phyloP scores from a whole-genome alignment of 768 basidiomycete genomes.

The Cubamyces sp. region DNA sequence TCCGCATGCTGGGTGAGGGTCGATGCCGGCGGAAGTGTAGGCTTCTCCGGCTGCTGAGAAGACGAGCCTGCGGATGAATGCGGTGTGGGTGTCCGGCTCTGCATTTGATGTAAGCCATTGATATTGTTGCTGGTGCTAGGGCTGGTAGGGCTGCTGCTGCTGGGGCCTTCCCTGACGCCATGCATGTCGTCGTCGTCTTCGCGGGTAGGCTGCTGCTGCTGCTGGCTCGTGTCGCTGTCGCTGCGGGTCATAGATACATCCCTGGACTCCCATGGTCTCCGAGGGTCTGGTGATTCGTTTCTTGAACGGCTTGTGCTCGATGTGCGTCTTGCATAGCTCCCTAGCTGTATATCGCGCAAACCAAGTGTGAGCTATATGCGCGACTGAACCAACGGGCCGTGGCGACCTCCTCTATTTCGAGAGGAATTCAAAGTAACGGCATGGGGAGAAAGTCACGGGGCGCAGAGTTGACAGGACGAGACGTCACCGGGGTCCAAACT shows the following conservation, averaged over 20 bases:
- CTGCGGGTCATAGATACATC: constrained; percentile 25
- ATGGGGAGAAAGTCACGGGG: background rate
- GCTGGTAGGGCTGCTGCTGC: background rate
- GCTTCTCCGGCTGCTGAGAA: constrained; percentile 15
- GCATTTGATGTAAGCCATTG: background rate
- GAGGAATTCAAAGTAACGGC: too few relatives aligned
- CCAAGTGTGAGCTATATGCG: background rate
- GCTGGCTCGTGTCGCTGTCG: constrained; percentile 3
- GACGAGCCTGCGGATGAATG: constrained; percentile 16
- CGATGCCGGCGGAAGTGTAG: constrained; percentile 21
- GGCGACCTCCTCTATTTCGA: background rate
- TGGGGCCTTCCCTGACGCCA: background rate
- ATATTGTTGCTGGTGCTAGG: too few relatives aligned
- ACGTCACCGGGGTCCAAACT: constrained; percentile 6
- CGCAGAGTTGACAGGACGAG: background rate
- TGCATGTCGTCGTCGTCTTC: constrained; percentile 19
- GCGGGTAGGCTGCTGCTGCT: background rate
- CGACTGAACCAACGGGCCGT: too few relatives aligned
- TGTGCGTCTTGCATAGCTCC: constrained; percentile 29
- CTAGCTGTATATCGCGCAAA: constrained; percentile 20
- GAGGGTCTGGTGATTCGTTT: constrained; percentile 18
- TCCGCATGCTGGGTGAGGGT: constrained; percentile 24
- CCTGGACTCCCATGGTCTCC: constrained; percentile 18
- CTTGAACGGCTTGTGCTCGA: constrained; percentile 23
- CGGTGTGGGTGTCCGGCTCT: constrained; percentile 25